A percentile compares a stretch with the other conserved stretches of the same genome.
Evolutionary conservation across 208 protist genomes (phyloP).

Genomic region (Crithidia mellificae): DNA sequence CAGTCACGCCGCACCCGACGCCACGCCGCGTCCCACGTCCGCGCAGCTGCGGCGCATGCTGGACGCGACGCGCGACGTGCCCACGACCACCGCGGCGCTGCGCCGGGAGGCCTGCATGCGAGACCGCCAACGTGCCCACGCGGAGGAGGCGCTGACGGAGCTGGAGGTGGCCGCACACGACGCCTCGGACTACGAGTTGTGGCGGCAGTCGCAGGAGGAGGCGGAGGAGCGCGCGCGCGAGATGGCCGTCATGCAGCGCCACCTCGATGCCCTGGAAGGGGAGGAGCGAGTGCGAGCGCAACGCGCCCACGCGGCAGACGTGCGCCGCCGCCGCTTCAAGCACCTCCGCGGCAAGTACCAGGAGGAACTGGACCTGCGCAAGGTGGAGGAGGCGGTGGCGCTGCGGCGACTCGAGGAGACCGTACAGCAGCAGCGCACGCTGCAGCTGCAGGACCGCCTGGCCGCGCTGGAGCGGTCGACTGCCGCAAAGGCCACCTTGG

Average conservation of each 20-base stretch:
- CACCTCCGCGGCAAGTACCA: constrained; percentile 25
- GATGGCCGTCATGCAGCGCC: constrained; percentile 36
- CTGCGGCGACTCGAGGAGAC: constrained; percentile 20
- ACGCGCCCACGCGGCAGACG: constrained; percentile 20
- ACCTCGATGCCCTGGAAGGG: constrained; percentile 45
- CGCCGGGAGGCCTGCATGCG: constrained; percentile 62
- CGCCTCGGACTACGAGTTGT: constrained; percentile 52
- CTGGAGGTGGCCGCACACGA: constrained; percentile 54
- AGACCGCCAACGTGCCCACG: constrained; percentile 37
- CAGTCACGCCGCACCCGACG: neutral
- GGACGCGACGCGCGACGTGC: constrained; percentile 38
- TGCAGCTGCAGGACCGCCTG: constrained; percentile 35
- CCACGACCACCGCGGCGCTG: constrained; percentile 55
- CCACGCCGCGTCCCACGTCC: constrained; percentile 14
- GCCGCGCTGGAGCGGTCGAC: constrained; percentile 32
- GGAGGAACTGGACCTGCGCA: constrained; percentile 9
- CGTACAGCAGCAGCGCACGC: constrained; percentile 32
- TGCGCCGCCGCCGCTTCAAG: constrained; percentile 24
- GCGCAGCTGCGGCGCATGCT: constrained; percentile 38
- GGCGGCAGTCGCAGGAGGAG: constrained; percentile 50
- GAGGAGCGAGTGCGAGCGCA: constrained; percentile 32
- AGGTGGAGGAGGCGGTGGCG: constrained; percentile 15
- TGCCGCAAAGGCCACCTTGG: constrained; percentile 30
- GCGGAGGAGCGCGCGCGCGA: constrained; percentile 32
- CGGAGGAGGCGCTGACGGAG: constrained; percentile 41